Conservation (phyloP, 306 rosid species). For the Fragaria ananassa region DNA sequence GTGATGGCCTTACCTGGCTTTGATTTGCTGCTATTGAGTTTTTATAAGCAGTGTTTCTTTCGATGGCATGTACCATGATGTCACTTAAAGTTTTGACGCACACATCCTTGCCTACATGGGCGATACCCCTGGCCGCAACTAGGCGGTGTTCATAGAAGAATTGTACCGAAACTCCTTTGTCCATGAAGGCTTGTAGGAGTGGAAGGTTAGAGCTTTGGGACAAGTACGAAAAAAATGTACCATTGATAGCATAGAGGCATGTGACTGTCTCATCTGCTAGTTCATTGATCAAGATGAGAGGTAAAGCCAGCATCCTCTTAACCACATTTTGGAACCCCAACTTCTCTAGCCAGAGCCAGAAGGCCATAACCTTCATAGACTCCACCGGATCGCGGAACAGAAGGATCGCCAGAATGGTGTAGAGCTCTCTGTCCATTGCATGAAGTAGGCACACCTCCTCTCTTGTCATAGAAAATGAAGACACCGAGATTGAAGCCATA, state of each 20-base stretch:
- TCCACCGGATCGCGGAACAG: slow-evolving; percentile 55
- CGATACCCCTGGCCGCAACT: slow-evolving; percentile 24
- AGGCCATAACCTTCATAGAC: slow-evolving; percentile 49
- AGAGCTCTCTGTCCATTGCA: slow-evolving; percentile 55
- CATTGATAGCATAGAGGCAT: slow-evolving; percentile 41
- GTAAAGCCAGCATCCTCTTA: slow-evolving; percentile 33
- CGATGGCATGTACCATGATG: slow-evolving; percentile 37
- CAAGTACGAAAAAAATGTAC: not conserved
- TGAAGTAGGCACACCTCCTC: slow-evolving; percentile 54
- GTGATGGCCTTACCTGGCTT: not conserved
- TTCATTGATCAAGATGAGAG: slow-evolving; percentile 43
- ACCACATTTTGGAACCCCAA: slow-evolving; percentile 42
- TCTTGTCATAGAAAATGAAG: slow-evolving; percentile 16
- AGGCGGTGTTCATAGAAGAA: slow-evolving; percentile 27
- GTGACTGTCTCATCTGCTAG: slow-evolving; percentile 56
- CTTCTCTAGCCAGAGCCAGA: slow-evolving; percentile 81
- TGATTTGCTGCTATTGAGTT: not conserved
- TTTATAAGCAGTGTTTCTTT: not conserved
- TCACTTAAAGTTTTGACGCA: slow-evolving; percentile 50
- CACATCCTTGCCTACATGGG: slow-evolving; percentile 22
- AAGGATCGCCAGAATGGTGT: slow-evolving; percentile 34
- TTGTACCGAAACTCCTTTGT: slow-evolving; percentile 34
- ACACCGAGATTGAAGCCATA: slow-evolving; percentile 18
- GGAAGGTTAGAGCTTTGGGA: slow-evolving; percentile 31
- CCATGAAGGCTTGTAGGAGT: slow-evolving; percentile 42